These are phyloP conservation scores for Secale cereale DNA, from an alignment of 176 grass and related monocot genomes.

Conservation along the genomic window DNA sequence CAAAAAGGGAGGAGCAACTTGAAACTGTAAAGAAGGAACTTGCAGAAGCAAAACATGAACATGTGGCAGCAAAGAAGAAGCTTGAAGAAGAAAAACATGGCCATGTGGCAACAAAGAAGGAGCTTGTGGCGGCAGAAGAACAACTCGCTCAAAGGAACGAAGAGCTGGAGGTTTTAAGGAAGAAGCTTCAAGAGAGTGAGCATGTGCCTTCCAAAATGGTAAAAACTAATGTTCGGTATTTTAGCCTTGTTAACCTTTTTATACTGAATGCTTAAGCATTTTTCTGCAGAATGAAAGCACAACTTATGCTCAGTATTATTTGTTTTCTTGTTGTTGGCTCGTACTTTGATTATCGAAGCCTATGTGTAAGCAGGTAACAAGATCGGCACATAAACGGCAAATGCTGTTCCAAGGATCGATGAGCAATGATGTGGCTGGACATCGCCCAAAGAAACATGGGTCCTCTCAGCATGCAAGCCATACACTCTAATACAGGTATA, in stretches of 20 bases:
- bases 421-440: background rate
- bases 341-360: background rate
- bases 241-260: background rate
- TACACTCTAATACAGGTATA: background rate
- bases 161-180: background rate
- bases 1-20: background rate
- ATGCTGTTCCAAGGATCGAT: background rate
- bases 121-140: background rate
- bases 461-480: background rate
- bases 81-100: background rate
- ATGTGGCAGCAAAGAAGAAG: background rate
- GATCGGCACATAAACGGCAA: conserved; percentile 10
- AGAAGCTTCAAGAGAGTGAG: conserved; percentile 35
- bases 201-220: background rate
- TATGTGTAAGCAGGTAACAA: conserved; percentile 21
- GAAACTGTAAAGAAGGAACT: background rate
- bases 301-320: background rate
- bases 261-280: background rate
- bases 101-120: background rate
- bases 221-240: background rate
- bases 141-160: background rate
- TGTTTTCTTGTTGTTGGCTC: background rate
- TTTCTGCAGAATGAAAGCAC: too few species aligned
- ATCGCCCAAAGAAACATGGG: background rate
- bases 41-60: background rate